These are phyloP conservation scores for Peniophora sp. DNA, from an alignment of 1,284 basidiomycete species.

Conservation along the genomic window DNA sequence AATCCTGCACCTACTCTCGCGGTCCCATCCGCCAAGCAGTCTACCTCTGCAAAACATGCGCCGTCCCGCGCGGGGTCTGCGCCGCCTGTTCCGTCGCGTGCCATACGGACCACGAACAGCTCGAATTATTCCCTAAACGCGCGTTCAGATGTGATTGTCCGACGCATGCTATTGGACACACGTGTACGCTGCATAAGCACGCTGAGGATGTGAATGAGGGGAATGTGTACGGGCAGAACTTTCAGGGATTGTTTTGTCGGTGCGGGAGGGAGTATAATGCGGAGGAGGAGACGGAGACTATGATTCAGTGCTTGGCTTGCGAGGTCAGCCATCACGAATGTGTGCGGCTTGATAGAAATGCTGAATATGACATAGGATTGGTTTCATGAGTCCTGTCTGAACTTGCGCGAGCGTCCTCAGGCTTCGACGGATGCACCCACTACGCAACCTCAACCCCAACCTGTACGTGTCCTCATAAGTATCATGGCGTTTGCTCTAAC, in stretches of 20 bases:
- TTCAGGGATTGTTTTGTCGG: constrained; percentile 59
- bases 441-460: background rate
- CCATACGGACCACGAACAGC: constrained; percentile 73
- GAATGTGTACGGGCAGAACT: constrained; percentile 69
- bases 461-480: constrained; percentile 6
- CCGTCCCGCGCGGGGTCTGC: constrained; percentile 50
- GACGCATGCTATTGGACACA: constrained; percentile 46
- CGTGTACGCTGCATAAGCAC: constrained; percentile 52
- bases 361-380: constrained; percentile 50
- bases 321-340: constrained; percentile 45
- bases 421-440: constrained; percentile 24
- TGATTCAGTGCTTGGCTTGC: constrained; percentile 78
- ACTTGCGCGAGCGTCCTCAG: constrained; percentile 57
- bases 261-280: constrained; percentile 65
- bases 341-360: constrained; percentile 4
- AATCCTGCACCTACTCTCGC: constrained; percentile 59
- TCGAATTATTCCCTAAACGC: constrained; percentile 79
- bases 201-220: constrained; percentile 44
- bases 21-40: constrained; percentile 62
- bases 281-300: constrained; percentile 64
- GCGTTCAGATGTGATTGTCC: constrained; percentile 77
- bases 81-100: constrained; percentile 78
- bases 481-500: too few species aligned
- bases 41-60: constrained; percentile 69
- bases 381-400: constrained; percentile 81